Base-by-base conservation (phyloP, 2,329 filamentous ascomycete species). In the Sporothrix globosa region DNA sequence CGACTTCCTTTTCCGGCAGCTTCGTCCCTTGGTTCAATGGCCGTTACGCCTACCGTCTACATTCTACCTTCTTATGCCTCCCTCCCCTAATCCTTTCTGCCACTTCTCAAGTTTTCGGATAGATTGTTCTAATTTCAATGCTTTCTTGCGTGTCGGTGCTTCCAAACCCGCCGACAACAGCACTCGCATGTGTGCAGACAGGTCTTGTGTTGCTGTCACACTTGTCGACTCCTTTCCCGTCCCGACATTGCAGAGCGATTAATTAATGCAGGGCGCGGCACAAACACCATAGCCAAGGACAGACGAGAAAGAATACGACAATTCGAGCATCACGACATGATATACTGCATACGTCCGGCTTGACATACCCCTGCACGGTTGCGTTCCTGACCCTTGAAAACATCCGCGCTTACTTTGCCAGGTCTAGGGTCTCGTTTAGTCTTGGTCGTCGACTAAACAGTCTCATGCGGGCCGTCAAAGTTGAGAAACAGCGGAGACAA, bases 1-100 rank as follows among this genome's bases (percentile, higher is more conserved):
- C 48, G 60, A 39, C 39, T 69, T n/a, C 68, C 68, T 19, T 24
- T 56, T 69, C 52, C 60, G 50, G 68, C 34, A 24, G 14, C 44
- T 46, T 17, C 14, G 44, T 1, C 13, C 44, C 44, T 13, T 14
- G 44, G 17, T 46, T 14, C 44, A 46, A 46, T 56, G 24, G 24
- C 17, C 24, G 46, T 30, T 48, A 41, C n/a, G 21, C 60, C 14
- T 41, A 19, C 27, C n/a, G 30, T 19, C 11, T 4, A n/a, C 34
- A 10, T 10, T 41, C 34, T 4, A 21, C 17, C 17, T 3, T 13
- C 21, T n/a, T 39, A n/a, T 60, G 2, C 27, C 2, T 30, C 27
- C 27, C 27, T 30, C 27, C 27, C 27, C 27, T 30, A 4, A 30
- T 30, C 27, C 5, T 30, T 30, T 30, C 27, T 30, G 27, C 27